These are phyloP conservation scores for Byssothecium circinans DNA, from an alignment of 2,329 filamentous ascomycete species.

Conservation along the genomic window DNA sequence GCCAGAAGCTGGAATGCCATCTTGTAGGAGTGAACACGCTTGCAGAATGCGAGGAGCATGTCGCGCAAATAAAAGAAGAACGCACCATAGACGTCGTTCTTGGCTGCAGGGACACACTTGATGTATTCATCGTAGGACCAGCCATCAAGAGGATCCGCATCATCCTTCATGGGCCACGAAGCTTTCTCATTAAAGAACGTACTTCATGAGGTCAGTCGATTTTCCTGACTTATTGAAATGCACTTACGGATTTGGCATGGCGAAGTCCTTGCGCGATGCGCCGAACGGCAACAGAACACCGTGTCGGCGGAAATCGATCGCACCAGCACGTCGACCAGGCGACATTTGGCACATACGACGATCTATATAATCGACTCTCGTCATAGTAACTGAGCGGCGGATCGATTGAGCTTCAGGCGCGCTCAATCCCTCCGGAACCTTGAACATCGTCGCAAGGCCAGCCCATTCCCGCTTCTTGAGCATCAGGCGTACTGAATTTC, in stretches of 20 bases:
- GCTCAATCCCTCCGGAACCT: constrained; percentile 27
- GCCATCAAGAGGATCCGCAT: constrained; percentile 41
- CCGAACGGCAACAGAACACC: constrained; percentile 50
- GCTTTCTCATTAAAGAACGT: constrained; percentile 36
- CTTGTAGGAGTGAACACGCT: constrained; percentile 17
- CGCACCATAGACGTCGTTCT: constrained; percentile 45
- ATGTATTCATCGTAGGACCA: constrained; percentile 41
- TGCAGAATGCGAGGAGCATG: constrained; percentile 36
- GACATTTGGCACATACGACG: constrained; percentile 24
- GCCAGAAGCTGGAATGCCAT: constrained; percentile 34
- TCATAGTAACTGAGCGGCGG: constrained; percentile 32
- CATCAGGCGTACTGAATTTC: constrained; percentile 26
- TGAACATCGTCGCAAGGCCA: constrained; percentile 26
- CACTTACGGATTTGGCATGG: constrained; percentile 48
- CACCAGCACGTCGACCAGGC: constrained; percentile 30
- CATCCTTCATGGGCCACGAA: constrained; percentile 45
- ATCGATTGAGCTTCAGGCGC: constrained; percentile 19
- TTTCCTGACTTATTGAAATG: too few relatives aligned
- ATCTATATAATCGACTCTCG: constrained; percentile 40
- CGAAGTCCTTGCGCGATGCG: constrained; percentile 31
- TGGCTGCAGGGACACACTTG: constrained; percentile 19
- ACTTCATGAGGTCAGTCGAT: constrained; percentile 26
- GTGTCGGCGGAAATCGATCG: constrained; percentile 38
- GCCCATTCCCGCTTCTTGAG: constrained; percentile 39
- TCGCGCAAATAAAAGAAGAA: constrained; percentile 41